These are phyloP conservation scores for Candida mesenterica DNA, from an alignment of 1,139 yeast genomes.

Conservation along the genomic window DNA sequence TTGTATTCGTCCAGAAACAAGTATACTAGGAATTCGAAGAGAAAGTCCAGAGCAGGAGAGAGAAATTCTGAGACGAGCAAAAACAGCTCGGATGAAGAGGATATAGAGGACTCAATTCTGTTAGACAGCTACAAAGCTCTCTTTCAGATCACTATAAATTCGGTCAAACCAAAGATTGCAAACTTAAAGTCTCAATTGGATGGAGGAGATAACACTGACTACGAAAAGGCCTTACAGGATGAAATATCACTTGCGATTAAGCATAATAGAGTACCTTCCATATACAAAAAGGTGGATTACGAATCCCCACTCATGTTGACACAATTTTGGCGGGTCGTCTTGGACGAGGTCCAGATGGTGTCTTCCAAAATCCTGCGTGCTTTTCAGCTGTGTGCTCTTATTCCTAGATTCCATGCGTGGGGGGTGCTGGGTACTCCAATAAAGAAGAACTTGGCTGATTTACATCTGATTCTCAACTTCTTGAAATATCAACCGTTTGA, in stretches of 20 bases:
- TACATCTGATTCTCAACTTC: slow-evolving; percentile 68
- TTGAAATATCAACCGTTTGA: slow-evolving; percentile 65
- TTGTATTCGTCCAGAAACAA: slow-evolving; percentile 61
- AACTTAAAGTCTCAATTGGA: slow-evolving; percentile 17
- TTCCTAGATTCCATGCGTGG: slow-evolving; percentile 91
- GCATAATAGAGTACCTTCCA: slow-evolving; percentile 29
- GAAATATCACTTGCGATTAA: slow-evolving; percentile 34
- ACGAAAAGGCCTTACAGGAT: slow-evolving; percentile 36
- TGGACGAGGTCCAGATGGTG: slow-evolving; percentile 96
- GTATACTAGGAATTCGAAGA: slow-evolving; percentile 43
- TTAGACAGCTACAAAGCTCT: slow-evolving; percentile 26
- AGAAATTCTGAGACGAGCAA: slow-evolving; percentile 8
- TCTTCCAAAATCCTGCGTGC: slow-evolving; percentile 71
- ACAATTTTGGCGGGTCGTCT: slow-evolving; percentile 86
- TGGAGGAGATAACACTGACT: slow-evolving; percentile 27
- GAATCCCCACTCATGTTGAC: slow-evolving; percentile 79
- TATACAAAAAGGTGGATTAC: slow-evolving; percentile 43
- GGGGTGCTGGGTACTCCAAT: slow-evolving; percentile 97
- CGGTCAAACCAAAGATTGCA: slow-evolving; percentile 31
- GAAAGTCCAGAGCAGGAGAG: slow-evolving; percentile 11
- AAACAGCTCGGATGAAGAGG: slow-evolving; percentile 5
- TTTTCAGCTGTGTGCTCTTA: slow-evolving; percentile 72
- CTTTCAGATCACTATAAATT: slow-evolving; percentile 29
- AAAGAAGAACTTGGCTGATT: slow-evolving; percentile 60
- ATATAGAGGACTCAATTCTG: slow-evolving; percentile 5